Base-by-base conservation (phyloP, 1,284 basidiomycete species). In the Cryptococcus sp. region DNA sequence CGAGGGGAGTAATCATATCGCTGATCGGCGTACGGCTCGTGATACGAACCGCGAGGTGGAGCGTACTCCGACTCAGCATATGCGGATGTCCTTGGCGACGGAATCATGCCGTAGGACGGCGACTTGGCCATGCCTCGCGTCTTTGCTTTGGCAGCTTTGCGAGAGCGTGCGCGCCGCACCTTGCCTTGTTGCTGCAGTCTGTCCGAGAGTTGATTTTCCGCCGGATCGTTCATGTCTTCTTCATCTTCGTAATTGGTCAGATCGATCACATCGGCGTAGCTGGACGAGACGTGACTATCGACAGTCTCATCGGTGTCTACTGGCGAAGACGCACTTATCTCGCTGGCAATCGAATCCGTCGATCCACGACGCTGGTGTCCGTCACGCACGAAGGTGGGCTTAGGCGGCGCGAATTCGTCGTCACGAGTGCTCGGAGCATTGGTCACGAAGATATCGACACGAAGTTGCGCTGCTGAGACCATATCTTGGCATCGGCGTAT, bases 181-280 rank as follows among this genome's bases (percentile, higher is more conserved):
- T 84, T 86, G 15, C 91, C 90, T 71, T 88, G 85, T 64, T 85
- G 85, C 67, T 83, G 84, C 39, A 93, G 80, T 41, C 80, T 80
- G 47, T 80, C 78, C 57, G 84, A 88, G 41, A 93, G 81, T 64
- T 81, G 79, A 20, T 80, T 80, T 70, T 93, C 89, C 19, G 84
- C 86, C 0, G 85, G 84, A 61, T 89, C 84, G 62, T 91, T 81
- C 27, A 83, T 80, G 67, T 90, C 87, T 60, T 89, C 84, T 61
- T 93, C 88, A 25, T 88, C 89, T 61, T 91, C 89, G 67, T 89
- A 93, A 67, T 91, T 88, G 7, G 89, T 91, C 54, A 89, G 80
- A 65, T 91, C 89, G 17, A 88, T 78, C 0, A 85, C 81, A 56
- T 86, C 83, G 22, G 78, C 78, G 54, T 79, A 76, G 42, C 74